Base-by-base conservation (phyloP, 1,139 yeast species). In the Magnusiomyces tetraspermus region DNA sequence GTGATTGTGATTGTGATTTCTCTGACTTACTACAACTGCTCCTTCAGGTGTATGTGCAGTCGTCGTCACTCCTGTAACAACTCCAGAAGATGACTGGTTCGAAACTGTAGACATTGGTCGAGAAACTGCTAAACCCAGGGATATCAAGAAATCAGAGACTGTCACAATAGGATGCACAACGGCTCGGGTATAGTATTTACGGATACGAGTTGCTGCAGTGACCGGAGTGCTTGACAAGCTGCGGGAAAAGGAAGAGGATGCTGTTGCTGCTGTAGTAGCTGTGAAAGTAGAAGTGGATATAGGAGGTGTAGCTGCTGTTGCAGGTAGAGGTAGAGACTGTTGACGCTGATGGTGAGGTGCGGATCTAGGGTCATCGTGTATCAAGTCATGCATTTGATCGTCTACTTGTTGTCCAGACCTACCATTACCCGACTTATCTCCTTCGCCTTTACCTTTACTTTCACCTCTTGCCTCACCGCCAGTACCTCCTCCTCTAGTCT, bases 131-230 rank as follows among this genome's bases (percentile, higher is more conserved):
- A 51, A 46, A 10, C 56, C 56, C 30, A 51, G 28, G 43, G 42
- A 48, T 24, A 53, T 51, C 19, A 51, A 33, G 21, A 45, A 41
- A 36, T 53, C 56, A 3, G 56, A 53, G 17, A 53, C 19, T 38
- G 46, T 44, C 6, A 53, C 30, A n/a, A 53, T 19, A 6, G 56
- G 52, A 36, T 46, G 22, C 1, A 49, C 51, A 4, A 33, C 41
- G 1, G 49, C 49, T 28, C 42, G 44, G 45, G 36, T 46, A 17
- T 48, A 33, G 23, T 45, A 48, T 13, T 43, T 21, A 19, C 31
- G 31, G 36, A 43, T 23, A 17, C 36, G 15, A 33, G 36, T 28
- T 24, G 33, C 17, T 24, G 31, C 19, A 23, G 31, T 43, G 24
- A 4, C n/a, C 10, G 28, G 10, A 23, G 28, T 13, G 11, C 15